phyloP scores from a whole-genome alignment of 1,284 basidiomycete species.

The Malassezia sp. region DNA sequence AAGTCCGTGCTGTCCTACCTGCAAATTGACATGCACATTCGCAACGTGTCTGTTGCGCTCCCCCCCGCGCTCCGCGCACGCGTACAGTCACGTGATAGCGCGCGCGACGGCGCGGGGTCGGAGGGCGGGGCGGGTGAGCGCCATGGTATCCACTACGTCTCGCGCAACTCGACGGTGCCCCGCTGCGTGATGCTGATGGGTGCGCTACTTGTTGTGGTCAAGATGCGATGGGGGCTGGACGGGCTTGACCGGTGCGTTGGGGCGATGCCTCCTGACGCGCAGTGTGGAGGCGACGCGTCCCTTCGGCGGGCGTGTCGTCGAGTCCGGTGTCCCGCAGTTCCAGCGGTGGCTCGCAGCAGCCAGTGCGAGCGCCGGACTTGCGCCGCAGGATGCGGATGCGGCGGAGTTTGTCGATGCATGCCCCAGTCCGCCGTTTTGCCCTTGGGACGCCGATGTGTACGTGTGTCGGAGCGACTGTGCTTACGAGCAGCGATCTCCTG shows the following conservation, averaged over 20 bases:
- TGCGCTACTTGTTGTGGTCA: slow-evolving; percentile 41
- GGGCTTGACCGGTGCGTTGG: slow-evolving; percentile 21
- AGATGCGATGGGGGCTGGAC: slow-evolving; percentile 41
- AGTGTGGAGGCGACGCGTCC: too few relatives aligned
- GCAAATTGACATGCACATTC: slow-evolving; percentile 13
- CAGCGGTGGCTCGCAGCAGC: slow-evolving; percentile 9
- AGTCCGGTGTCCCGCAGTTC: slow-evolving; percentile 48
- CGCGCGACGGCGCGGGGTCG: not conserved
- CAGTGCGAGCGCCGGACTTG: not conserved
- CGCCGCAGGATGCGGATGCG: not conserved
- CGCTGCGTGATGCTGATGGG: slow-evolving; percentile 65
- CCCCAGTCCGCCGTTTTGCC: slow-evolving; percentile 1
- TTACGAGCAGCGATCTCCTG: slow-evolving; percentile 12
- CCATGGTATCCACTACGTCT: slow-evolving; percentile 6
- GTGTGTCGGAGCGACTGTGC: too few relatives aligned
- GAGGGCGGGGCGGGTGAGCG: not conserved
- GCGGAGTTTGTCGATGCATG: too few relatives aligned
- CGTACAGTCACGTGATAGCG: too few relatives aligned
- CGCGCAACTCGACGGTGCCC: slow-evolving; percentile 53
- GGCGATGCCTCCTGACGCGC: too few relatives aligned
- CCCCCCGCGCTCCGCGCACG: not conserved
- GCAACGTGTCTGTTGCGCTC: slow-evolving; percentile 1
- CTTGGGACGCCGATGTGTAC: slow-evolving; percentile 12
- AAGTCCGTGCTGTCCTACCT: slow-evolving; percentile 22
- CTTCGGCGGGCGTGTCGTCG: slow-evolving; percentile 13